Percentiles rank a stretch among this genome's conserved stretches.
Evolutionary conservation across 2,329 filamentous ascomycete species (phyloP).

Genomic region (Claviceps pazoutovae): DNA sequence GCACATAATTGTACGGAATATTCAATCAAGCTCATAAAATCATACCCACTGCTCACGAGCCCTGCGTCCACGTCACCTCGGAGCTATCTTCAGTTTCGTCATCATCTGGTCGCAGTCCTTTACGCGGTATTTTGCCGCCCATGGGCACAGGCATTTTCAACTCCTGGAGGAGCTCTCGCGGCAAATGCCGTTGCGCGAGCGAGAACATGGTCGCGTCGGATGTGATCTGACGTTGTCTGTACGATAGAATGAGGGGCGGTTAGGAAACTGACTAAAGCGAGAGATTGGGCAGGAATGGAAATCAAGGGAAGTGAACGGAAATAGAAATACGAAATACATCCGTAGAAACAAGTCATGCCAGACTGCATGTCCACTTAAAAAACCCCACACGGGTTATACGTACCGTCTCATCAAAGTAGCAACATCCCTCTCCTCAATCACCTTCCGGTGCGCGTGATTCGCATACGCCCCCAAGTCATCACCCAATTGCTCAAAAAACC

Average conservation of each 20-base stretch:
- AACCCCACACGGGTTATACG: background rate
- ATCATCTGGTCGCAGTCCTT: conserved; percentile 19
- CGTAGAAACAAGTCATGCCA: no score
- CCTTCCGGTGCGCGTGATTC: conserved; percentile 67
- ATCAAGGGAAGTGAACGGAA: conserved; percentile 6
- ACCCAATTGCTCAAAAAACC: conserved; percentile 81
- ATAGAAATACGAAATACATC: no score
- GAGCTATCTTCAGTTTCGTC: conserved; percentile 20
- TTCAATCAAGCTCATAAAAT: background rate
- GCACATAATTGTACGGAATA: background rate
- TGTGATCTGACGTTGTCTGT: conserved; percentile 65
- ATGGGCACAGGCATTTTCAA: conserved; percentile 54
- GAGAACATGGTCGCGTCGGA: conserved; percentile 64
- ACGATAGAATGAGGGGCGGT: conserved; percentile 16
- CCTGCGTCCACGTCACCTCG: conserved; percentile 12
- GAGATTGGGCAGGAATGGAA: background rate
- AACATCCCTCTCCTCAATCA: conserved; percentile 75
- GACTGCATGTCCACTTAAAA: background rate
- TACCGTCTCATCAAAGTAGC: conserved; percentile 73
- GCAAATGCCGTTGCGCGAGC: conserved; percentile 69
- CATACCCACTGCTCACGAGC: background rate
- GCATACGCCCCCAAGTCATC: conserved; percentile 72
- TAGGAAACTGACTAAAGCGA: no score
- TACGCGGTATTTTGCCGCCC: conserved; percentile 33
- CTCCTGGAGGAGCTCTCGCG: conserved; percentile 70